A percentile compares a stretch with the other conserved stretches of the same genome.
Evolutionary conservation across 2,329 filamentous ascomycete species (phyloP).

Genomic region (Xylariales sp.): DNA sequence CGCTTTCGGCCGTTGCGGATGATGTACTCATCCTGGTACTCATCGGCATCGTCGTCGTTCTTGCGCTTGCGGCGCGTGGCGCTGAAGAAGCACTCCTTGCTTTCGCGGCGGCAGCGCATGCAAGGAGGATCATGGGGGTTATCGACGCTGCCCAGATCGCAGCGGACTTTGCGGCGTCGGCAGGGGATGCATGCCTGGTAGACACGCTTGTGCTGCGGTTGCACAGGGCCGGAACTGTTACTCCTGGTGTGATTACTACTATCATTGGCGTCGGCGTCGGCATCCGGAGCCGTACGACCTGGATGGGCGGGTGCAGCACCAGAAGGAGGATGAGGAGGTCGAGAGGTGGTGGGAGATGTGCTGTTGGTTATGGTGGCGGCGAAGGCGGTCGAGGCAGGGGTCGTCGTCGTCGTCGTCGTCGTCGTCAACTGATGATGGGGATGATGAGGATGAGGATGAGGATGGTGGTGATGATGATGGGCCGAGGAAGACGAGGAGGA

Average conservation of each 20-base stretch:
- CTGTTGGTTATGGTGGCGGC: not conserved
- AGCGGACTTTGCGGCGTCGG: slow-evolving; percentile 70
- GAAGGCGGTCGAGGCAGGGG: slow-evolving; percentile 1
- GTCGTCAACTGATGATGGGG: not conserved
- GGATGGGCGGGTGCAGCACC: not conserved
- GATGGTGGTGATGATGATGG: not conserved
- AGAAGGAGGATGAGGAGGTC: slow-evolving; percentile 11
- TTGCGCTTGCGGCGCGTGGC: slow-evolving; percentile 94
- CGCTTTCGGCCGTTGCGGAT: slow-evolving; percentile 80
- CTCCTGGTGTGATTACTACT: slow-evolving; percentile 18
- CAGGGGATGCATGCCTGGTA: slow-evolving; percentile 74
- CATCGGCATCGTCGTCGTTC: slow-evolving; percentile 70
- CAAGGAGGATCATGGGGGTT: slow-evolving; percentile 95
- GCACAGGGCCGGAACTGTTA: slow-evolving; percentile 32
- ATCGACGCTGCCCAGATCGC: slow-evolving; percentile 80
- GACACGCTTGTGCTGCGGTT: slow-evolving; percentile 67
- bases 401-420: slow-evolving; percentile 4
- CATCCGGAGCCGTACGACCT: slow-evolving; percentile 5
- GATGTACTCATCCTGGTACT: slow-evolving; percentile 73
- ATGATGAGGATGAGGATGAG: too few relatives aligned
- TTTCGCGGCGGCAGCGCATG: slow-evolving; percentile 91
- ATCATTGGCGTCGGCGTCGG: not conserved
- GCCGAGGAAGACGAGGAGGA: too few relatives aligned
- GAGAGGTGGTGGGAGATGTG: slow-evolving; percentile 15
- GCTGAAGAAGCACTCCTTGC: slow-evolving; percentile 97